These are phyloP conservation scores for Penicillium sp. DNA, from an alignment of 2,329 filamentous ascomycete genomes.

Conservation along the genomic window DNA sequence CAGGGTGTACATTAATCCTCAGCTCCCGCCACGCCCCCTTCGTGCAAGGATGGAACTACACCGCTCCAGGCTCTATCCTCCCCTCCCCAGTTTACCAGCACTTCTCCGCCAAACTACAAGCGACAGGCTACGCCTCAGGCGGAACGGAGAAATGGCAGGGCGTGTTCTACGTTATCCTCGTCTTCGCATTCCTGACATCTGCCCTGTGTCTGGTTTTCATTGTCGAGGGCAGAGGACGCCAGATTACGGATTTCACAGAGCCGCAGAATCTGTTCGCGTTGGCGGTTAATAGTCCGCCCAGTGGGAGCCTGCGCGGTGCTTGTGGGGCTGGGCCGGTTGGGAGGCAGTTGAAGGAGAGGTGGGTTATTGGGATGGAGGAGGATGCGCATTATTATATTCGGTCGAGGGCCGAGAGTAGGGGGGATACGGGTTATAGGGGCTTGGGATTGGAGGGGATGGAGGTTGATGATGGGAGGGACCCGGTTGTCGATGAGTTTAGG, in stretches of 20 bases:
- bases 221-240: slow-evolving; percentile 48
- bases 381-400: slow-evolving; percentile 52
- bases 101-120: slow-evolving; percentile 61
- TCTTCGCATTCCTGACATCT: slow-evolving; percentile 63
- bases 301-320: slow-evolving; percentile 48
- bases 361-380: slow-evolving; percentile 45
- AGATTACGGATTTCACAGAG: slow-evolving; percentile 74
- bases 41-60: slow-evolving; percentile 52
- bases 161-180: slow-evolving; percentile 62
- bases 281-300: slow-evolving; percentile 61
- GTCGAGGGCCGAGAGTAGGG: slow-evolving; percentile 14
- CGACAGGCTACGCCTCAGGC: slow-evolving; percentile 66
- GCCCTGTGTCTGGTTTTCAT: slow-evolving; percentile 61
- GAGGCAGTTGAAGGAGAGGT: slow-evolving; percentile 45
- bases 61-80: slow-evolving; percentile 33
- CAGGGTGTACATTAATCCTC: slow-evolving; percentile 61
- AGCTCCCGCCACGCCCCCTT: slow-evolving; percentile 58
- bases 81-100: slow-evolving; percentile 47
- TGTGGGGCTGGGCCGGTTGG: slow-evolving; percentile 54
- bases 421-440: slow-evolving; percentile 1
- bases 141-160: slow-evolving; percentile 57
- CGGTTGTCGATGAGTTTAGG: slow-evolving; percentile 33
- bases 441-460: slow-evolving; percentile 13
- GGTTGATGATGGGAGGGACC: slow-evolving; percentile 17
- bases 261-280: slow-evolving; percentile 69